Evolutionary conservation across 345 rosid genomes (phyloP).

Genomic region (Boechera divaricarpa): DNA sequence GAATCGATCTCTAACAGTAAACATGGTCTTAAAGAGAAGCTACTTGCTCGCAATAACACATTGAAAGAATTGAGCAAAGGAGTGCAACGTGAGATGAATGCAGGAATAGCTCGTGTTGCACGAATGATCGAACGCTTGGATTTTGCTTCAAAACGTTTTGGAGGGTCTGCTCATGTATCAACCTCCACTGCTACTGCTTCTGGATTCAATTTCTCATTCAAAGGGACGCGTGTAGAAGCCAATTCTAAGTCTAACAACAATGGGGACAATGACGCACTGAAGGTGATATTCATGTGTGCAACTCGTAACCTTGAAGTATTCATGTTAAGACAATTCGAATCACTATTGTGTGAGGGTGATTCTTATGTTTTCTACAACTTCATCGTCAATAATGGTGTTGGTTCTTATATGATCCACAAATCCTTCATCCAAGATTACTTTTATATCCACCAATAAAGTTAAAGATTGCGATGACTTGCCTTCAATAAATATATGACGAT

Average conservation of each 20-base stretch:
- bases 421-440: too few species aligned
- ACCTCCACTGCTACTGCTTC: conserved; percentile 41
- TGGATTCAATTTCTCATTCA: conserved; percentile 49
- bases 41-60: conserved; percentile 72
- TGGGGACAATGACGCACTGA: conserved; percentile 39
- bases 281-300: too few species aligned
- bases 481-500: background rate
- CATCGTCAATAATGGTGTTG: too few species aligned
- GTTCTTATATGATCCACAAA: too few species aligned
- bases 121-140: conserved; percentile 80
- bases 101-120: conserved; percentile 84
- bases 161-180: conserved; percentile 49
- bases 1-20: conserved; percentile 84
- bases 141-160: conserved; percentile 63
- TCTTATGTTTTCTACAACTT: too few species aligned
- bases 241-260: conserved; percentile 35
- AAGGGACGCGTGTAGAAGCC: conserved; percentile 60
- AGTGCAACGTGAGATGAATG: conserved; percentile 87
- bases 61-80: conserved; percentile 91
- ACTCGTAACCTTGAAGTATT: too few species aligned
- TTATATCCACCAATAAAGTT: too few species aligned
- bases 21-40: conserved; percentile 79
- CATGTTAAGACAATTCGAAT: too few species aligned
- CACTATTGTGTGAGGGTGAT: too few species aligned
- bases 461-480: too few species aligned